Evolutionary conservation across 768 basidiomycete genomes (phyloP), one percentile per base, ranked within the genome.

Genomic region (Saitozyma sp.): DNA sequence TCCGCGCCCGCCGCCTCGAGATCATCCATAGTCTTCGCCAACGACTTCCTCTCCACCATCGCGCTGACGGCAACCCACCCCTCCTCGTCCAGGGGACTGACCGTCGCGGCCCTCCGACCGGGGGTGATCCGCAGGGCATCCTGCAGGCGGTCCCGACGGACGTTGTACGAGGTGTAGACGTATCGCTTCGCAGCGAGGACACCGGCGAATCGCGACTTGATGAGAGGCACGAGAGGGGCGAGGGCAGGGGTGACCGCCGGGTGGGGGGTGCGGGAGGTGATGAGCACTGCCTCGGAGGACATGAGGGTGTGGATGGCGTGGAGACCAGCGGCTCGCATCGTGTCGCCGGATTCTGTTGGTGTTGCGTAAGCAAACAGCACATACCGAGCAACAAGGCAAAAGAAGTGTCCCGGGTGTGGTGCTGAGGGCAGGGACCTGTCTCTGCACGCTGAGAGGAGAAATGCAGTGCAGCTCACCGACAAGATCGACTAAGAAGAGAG

Each of bases 261-360:
- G 72, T 78, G 79, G 17, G 77, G 75, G 41, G 63, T 70, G 17
- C 66, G 59, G 14, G 80, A 91, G 65, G 87, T 89, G 83, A 99
- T 96, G 42, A 99, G 86, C 57, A 97, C 91, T 10, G 95, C 94
- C 81, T 99, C 89, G 0, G 89, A 86, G 46, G 87, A 79, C 58
- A 99, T 85, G 10, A 99, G 78, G 9, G 92, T 97, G 13, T 88
- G 89, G 72, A 99, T 97, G 46, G 95, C 87, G 78, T 90, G 90
- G 59, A 98, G 83, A 43, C 95, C 96, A 0, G 94, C 94, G 29
- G 95, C 96, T 41, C 95, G 91, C 96, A 99, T 99, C 8, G 96
- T 99, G 73, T 99, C 96, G 49, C 96, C 96, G 16, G 95, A 99
- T 81, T 98, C 95, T 94, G 53, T 6, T 29, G 29, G 29, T 29